Conservation (phyloP, 371 early-diverging fungal species). For the Rhizopus arrhizus region DNA sequence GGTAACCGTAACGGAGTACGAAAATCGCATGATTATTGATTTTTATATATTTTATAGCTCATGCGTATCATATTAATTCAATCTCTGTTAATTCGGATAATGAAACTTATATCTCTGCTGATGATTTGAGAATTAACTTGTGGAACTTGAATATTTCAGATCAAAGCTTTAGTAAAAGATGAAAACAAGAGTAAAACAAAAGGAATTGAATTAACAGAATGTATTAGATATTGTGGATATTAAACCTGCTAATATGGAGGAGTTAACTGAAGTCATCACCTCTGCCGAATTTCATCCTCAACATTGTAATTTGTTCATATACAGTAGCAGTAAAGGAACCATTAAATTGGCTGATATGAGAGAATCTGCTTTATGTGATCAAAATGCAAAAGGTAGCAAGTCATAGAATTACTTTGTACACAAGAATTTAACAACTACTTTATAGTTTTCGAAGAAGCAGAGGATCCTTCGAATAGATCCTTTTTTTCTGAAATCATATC, state of each 20-base stretch:
- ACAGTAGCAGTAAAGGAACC: conserved; percentile 90
- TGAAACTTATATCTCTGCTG: conserved; percentile 92
- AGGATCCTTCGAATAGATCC: conserved; percentile 90
- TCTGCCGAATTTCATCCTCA: conserved; percentile 90
- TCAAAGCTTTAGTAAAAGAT: conserved; percentile 73
- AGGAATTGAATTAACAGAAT: neutral
- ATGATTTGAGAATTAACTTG: conserved; percentile 91
- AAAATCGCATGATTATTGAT: neutral
- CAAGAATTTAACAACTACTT: too few species aligned
- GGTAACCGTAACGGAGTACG: conserved; percentile 26
- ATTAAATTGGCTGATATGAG: conserved; percentile 92
- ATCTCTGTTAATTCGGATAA: conserved; percentile 90
- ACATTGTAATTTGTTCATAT: conserved; percentile 89
- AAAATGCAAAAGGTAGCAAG: conserved; percentile 65
- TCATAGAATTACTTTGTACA: neutral
- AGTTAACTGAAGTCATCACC: conserved; percentile 94
- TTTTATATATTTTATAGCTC: conserved; percentile 54
- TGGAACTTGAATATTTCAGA: conserved; percentile 89
- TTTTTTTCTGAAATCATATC: conserved; percentile 99
- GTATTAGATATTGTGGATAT: conserved; percentile 86
- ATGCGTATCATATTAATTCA: conserved; percentile 95
- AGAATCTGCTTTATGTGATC: conserved; percentile 84
- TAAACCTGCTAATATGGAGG: conserved; percentile 95
- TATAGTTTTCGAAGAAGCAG: conserved; percentile 90
- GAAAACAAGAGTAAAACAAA: neutral